Conservation (phyloP, 1,284 basidiomycete genomes). For the Cutaneotrichosporon daszewskae region DNA sequence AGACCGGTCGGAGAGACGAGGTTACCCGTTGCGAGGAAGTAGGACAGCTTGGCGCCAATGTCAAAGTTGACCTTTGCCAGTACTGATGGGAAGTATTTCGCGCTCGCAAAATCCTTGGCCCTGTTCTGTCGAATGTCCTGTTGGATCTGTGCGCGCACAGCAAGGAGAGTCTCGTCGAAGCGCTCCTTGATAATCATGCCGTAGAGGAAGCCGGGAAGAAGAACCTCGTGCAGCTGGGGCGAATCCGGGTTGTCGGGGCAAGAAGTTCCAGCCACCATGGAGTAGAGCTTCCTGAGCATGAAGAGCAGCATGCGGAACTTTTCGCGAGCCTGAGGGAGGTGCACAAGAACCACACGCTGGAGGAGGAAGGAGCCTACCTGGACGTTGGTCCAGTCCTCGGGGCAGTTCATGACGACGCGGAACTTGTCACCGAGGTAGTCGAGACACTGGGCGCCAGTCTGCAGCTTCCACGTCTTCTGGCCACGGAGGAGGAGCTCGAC, state of each 20-base stretch:
- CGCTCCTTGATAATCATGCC: conserved; percentile 98
- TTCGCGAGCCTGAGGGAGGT: conserved; percentile 81
- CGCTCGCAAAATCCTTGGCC: conserved; percentile 75
- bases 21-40: conserved; percentile 97
- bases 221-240: conserved; percentile 95
- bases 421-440: conserved; percentile 99
- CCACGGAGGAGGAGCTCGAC: conserved; percentile 95
- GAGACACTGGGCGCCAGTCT: conserved; percentile 87
- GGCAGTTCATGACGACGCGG: conserved; percentile 81
- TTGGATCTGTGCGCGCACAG: conserved; percentile 66
- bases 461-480: conserved; percentile 86
- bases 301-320: conserved; percentile 98
- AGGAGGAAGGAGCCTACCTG: conserved; percentile 80
- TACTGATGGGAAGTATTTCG: conserved; percentile 77
- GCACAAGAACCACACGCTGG: conserved; percentile 82
- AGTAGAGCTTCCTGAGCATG: conserved; percentile 95
- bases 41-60: conserved; percentile 80
- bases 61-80: conserved; percentile 80
- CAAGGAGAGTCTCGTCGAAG: conserved; percentile 80
- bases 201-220: conserved; percentile 88
- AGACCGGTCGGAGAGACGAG: conserved; percentile 90
- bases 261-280: conserved; percentile 83
- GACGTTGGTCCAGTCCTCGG: conserved; percentile 87
- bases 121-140: conserved; percentile 70
- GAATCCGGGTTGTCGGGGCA: conserved; percentile 97